Percentiles rank a stretch among this genome's conserved stretches.
Evolutionary conservation across 371 early-diverging fungal species (phyloP).

Genomic region (Haplosporangium sp.): DNA sequence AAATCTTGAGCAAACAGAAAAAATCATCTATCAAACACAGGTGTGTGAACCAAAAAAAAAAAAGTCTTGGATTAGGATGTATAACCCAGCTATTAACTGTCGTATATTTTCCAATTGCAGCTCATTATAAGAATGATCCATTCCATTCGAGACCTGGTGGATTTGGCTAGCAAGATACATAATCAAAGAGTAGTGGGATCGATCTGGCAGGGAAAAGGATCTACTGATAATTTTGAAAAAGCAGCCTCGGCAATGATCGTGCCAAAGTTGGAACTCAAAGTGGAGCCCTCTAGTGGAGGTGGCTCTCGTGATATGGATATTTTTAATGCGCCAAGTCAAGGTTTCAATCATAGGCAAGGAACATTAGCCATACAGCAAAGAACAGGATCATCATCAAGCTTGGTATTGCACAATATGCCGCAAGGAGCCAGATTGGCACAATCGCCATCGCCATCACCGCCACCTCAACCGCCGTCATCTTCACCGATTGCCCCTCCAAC

Average conservation of each 20-base stretch:
- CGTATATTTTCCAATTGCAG: not conserved
- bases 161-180: constrained; percentile 12
- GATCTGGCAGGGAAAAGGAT: constrained; percentile 7
- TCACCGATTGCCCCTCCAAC: constrained; percentile 1
- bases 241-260: not conserved
- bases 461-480: not conserved
- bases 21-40: constrained; percentile 16
- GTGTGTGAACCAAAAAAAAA: not conserved
- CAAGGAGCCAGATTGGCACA: not conserved
- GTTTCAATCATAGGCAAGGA: not conserved
- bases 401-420: not conserved
- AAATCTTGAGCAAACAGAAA: constrained; percentile 27
- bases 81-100: not conserved
- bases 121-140: constrained; percentile 12
- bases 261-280: not conserved
- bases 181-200: constrained; percentile 2
- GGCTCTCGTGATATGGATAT: not conserved
- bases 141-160: constrained; percentile 15
- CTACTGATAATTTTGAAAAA: not conserved
- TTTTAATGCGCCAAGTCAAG: not conserved
- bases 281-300: constrained; percentile 5
- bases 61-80: not conserved
- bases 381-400: not conserved
- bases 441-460: not conserved
- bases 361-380: not conserved